Evolutionary conservation across 495 filamentous ascomycete genomes (phyloP), one percentile per base, ranked within the genome.

Genomic region (Aspergillus coremiiformis): DNA sequence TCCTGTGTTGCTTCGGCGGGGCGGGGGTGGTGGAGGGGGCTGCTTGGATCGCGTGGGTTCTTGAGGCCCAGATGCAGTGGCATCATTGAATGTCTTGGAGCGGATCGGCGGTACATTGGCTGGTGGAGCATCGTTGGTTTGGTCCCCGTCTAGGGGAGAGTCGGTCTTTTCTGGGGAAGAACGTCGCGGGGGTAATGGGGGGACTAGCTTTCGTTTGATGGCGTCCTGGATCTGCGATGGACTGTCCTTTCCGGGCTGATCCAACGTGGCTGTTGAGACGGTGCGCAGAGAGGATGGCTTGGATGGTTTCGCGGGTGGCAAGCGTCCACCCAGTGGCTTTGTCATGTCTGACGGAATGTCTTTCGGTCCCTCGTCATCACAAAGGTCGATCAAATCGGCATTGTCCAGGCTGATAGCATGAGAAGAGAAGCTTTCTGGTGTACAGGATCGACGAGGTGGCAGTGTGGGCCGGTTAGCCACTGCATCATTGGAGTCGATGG

Each of bases 271-370:
- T 11, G n/a, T n/a, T n/a, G 66, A 62, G 20, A 60, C 54, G 20
- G 70, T 76, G 29, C 84, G 79, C 7, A 90, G 64, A 5, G 83
- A 70, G 5, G 72, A 69, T n/a, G 87, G 86, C 60, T 90, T 90
- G 7, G 74, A 70, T 1, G 86, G 85, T 39, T 79, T 80, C 3
- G 75, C 76, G 0, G 84, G 85, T 9, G 81, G 79, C 5, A 61
- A 50, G 15, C 67, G 56, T 33, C 19, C 19, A 22, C 19, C 55
- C 4, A 23, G 48, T 22, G 59, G 56, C 26, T 68, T 71, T 9
- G 51, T 47, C 15, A 57, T 19, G 11, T 58, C 54, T 0, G n/a
- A n/a, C n/a, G n/a, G n/a, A n/a, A n/a, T n/a, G n/a, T 49, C 21
- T 8, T 53, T 55, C 11, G 56, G 52, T 6, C 62, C 62, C 1